These are phyloP conservation scores for Eleusine coracana DNA, from an alignment of 176 grass and related monocot genomes.

Conservation along the genomic window DNA sequence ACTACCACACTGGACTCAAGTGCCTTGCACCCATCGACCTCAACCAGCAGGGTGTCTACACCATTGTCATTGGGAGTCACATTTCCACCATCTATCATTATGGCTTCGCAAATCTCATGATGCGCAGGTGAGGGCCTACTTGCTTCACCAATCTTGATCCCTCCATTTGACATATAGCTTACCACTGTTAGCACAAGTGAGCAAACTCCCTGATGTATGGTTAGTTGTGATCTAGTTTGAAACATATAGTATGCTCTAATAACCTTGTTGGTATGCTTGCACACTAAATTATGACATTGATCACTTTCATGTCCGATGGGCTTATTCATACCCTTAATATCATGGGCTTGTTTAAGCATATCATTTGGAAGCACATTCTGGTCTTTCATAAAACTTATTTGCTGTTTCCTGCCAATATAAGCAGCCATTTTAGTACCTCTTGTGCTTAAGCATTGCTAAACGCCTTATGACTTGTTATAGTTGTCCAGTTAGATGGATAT, in stretches of 20 bases:
- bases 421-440: neutral
- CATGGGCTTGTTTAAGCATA: neutral
- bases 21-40: conserved; percentile 88
- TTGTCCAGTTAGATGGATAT: neutral
- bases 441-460: conserved; percentile 7
- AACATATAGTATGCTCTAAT: neutral
- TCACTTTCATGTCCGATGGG: neutral
- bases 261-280: neutral
- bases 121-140: conserved; percentile 61
- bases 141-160: neutral
- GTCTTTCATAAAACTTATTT: neutral
- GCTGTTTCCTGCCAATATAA: neutral
- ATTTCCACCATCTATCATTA: conserved; percentile 98
- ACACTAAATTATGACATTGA: neutral
- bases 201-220: neutral
- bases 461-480: neutral
- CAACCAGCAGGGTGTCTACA: conserved; percentile 97
- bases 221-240: neutral
- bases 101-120: conserved; percentile 89
- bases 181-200: neutral
- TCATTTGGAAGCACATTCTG: neutral
- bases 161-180: neutral
- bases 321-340: neutral
- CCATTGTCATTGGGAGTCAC: conserved; percentile 91
- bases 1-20: conserved; percentile 93